These are phyloP conservation scores for Blastobotrys petasosporus DNA, from an alignment of 1,139 yeast genomes.

Conservation along the genomic window DNA sequence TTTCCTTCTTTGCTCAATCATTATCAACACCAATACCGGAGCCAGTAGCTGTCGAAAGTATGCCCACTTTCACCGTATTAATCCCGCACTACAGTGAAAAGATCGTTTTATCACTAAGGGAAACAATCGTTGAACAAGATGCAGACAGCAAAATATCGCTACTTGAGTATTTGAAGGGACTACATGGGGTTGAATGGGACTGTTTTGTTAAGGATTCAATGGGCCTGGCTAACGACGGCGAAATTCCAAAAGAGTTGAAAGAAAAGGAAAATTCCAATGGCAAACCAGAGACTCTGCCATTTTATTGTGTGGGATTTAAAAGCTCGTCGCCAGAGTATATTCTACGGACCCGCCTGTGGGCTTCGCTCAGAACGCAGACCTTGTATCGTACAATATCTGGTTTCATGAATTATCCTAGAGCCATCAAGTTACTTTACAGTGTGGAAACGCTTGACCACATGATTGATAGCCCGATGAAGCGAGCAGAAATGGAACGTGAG, in stretches of 20 bases:
- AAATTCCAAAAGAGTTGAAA: conserved; percentile 14
- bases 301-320: conserved; percentile 65
- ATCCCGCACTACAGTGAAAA: conserved; percentile 84
- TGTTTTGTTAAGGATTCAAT: conserved; percentile 55
- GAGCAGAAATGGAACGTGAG: conserved; percentile 6
- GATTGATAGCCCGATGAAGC: conserved; percentile 1
- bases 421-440: conserved; percentile 58
- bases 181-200: conserved; percentile 71
- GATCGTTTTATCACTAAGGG: conserved; percentile 57
- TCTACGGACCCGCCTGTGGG: conserved; percentile 73
- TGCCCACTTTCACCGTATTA: conserved; percentile 78
- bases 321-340: conserved; percentile 54
- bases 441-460: conserved; percentile 44
- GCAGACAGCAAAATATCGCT: conserved; percentile 56
- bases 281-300: conserved; percentile 49
- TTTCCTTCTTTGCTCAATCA: conserved; percentile 85
- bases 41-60: conserved; percentile 61
- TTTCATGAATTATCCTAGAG: conserved; percentile 62
- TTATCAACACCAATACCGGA: conserved; percentile 72
- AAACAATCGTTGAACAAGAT: conserved; percentile 59
- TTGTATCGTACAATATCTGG: conserved; percentile 74
- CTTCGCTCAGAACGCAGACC: conserved; percentile 73
- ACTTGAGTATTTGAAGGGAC: conserved; percentile 64
- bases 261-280: conserved; percentile 4
- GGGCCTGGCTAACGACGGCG: conserved; percentile 17